A percentile compares a stretch with the other conserved stretches of the same genome.
phyloP scores from a whole-genome alignment of 441 rosid species.

The Populus hybrid region DNA sequence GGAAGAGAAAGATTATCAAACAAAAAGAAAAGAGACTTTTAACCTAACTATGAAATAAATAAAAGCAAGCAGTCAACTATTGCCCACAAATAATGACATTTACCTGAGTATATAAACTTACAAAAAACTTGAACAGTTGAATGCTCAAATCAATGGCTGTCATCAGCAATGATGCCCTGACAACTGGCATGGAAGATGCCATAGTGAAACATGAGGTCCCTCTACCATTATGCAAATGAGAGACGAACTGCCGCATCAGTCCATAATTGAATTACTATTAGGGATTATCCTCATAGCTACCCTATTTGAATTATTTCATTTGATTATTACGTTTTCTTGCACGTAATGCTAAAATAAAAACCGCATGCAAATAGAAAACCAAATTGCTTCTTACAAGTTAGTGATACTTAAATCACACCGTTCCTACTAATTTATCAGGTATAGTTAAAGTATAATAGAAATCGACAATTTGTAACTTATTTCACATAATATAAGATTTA shows the following conservation, averaged over 20 bases:
- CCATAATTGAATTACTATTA: background rate
- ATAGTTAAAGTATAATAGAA: background rate
- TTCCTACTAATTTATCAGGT: background rate
- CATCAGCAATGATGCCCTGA: too few species aligned
- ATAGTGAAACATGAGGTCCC: background rate
- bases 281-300: too few species aligned
- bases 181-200: background rate
- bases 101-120: background rate
- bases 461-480: background rate
- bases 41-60: conserved; percentile 10
- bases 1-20: background rate
- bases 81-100: background rate
- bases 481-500: background rate
- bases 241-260: background rate
- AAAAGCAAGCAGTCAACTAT: background rate
- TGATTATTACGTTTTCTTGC: too few species aligned
- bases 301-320: background rate
- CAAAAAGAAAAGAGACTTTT: conserved; percentile 2
- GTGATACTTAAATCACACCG: background rate
- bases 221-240: background rate
- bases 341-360: background rate
- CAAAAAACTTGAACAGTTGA: background rate
- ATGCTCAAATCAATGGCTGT: background rate
- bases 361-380: too few species aligned
- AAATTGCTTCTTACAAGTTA: background rate